A percentile compares a stretch with the other conserved stretches of the same genome.
phyloP scores from a whole-genome alignment of 352 stramenopile genomes.

The Phytophthora brassicae region DNA sequence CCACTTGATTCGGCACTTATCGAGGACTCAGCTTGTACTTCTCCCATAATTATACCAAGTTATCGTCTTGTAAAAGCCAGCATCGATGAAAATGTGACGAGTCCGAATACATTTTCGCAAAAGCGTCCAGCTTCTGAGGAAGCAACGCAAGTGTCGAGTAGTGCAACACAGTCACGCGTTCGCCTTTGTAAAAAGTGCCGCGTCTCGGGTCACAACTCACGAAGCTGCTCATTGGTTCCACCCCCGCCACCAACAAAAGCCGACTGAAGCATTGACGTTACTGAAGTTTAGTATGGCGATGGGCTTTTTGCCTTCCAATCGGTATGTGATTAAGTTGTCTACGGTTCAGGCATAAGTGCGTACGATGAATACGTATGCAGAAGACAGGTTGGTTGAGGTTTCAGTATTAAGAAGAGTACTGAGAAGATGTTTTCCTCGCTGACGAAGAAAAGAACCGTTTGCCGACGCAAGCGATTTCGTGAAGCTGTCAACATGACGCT shows the following conservation, averaged over 20 bases:
- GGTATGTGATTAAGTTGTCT: conserved; percentile 4
- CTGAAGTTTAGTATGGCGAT: conserved; percentile 11
- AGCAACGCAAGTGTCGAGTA: not conserved
- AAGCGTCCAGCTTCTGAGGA: conserved; percentile 18
- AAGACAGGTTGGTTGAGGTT: too few relatives aligned
- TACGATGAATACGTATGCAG: too few relatives aligned
- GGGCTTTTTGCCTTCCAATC: conserved; percentile 1
- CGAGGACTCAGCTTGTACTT: conserved; percentile 22
- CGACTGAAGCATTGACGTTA: conserved; percentile 18
- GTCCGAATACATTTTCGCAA: too few relatives aligned
- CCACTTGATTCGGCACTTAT: conserved; percentile 37
- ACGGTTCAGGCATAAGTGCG: too few relatives aligned
- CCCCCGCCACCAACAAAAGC: conserved; percentile 3
- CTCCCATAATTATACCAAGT: conserved; percentile 8
- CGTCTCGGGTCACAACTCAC: conserved; percentile 45
- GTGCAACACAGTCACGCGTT: conserved; percentile 20
- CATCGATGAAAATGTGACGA: not conserved
- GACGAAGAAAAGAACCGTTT: too few relatives aligned
- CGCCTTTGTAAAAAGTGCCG: conserved; percentile 57
- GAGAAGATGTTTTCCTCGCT: too few relatives aligned
- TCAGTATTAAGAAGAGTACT: too few relatives aligned
- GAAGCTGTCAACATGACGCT: too few relatives aligned
- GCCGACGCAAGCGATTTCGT: too few relatives aligned
- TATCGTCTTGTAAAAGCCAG: not conserved
- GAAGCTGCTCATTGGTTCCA: conserved; percentile 42